Conservation (phyloP, 2,329 filamentous ascomycete species). For the Didymella sp. region DNA sequence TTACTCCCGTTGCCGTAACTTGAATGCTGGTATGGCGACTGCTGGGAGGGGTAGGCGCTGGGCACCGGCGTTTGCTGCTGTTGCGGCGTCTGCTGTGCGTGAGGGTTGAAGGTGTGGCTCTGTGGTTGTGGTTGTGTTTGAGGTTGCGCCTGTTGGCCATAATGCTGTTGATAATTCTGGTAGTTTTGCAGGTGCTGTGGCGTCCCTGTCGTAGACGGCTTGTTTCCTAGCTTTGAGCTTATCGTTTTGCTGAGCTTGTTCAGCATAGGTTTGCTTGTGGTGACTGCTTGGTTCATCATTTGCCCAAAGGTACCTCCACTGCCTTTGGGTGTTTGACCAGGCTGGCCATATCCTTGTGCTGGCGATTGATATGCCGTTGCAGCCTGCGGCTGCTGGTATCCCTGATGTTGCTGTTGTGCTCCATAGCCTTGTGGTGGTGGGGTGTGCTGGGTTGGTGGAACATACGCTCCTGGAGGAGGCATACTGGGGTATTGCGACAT, state of each 20-base stretch:
- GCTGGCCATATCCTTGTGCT: slow-evolving; percentile 23
- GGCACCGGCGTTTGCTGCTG: slow-evolving; percentile 27
- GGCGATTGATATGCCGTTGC: slow-evolving; percentile 28
- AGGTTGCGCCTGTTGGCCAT: slow-evolving; percentile 29
- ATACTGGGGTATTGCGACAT: slow-evolving; percentile 47
- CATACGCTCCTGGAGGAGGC: slow-evolving; percentile 39
- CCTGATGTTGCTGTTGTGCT: slow-evolving; percentile 32
- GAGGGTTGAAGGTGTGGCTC: slow-evolving; percentile 24
- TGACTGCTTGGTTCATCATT: slow-evolving; percentile 48
- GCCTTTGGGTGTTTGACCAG: slow-evolving; percentile 29
- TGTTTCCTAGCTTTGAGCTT: slow-evolving; percentile 43
- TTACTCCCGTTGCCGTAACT: slow-evolving; percentile 34
- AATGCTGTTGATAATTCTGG: slow-evolving; percentile 42
- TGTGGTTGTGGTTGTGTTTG: slow-evolving; percentile 30
- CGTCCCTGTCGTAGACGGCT: slow-evolving; percentile 29
- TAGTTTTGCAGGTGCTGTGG: slow-evolving; percentile 43
- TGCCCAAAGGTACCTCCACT: slow-evolving; percentile 35
- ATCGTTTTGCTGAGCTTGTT: slow-evolving; percentile 48
- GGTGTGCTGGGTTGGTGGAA: slow-evolving; percentile 30
- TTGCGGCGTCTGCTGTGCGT: slow-evolving; percentile 20
- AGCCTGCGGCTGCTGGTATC: slow-evolving; percentile 24
- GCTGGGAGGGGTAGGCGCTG: slow-evolving; percentile 35
- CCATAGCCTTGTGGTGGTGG: slow-evolving; percentile 26
- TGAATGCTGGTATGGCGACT: slow-evolving; percentile 35
- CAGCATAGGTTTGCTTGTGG: slow-evolving; percentile 46